Conservation (phyloP, 805 yeast genomes). For the Priceomyces medius region DNA sequence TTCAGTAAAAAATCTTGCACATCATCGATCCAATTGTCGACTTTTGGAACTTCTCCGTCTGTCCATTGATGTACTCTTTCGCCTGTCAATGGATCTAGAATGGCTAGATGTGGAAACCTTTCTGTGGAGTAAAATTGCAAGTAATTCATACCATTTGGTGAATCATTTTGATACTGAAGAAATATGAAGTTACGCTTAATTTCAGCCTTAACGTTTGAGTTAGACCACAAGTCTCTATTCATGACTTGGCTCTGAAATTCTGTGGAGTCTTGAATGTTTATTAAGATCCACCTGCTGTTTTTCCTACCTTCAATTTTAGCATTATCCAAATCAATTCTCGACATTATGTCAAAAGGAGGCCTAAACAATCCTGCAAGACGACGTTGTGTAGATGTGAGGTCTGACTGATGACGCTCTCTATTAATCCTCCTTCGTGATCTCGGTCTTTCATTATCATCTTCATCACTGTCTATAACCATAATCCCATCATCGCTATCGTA, state of each 20-base stretch:
- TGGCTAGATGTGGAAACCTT: conserved; percentile 83
- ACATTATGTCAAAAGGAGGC: conserved; percentile 91
- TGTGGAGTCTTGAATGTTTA: conserved; percentile 82
- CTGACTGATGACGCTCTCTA: conserved; percentile 25
- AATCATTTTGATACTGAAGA: conserved; percentile 79
- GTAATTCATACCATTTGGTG: conserved; percentile 71
- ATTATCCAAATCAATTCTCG: conserved; percentile 61
- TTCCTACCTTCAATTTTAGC: conserved; percentile 70
- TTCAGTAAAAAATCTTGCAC: conserved; percentile 64
- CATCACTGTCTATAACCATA: conserved; percentile 30
- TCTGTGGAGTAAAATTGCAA: conserved; percentile 67
- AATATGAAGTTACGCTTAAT: conserved; percentile 74
- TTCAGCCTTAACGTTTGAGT: conserved; percentile 57
- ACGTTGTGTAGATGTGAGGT: conserved; percentile 53
- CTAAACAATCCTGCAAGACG: conserved; percentile 80
- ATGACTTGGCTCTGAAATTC: conserved; percentile 87
- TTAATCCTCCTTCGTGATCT: conserved; percentile 26
- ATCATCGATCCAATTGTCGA: conserved; percentile 61
- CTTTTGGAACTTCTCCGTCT: conserved; percentile 57
- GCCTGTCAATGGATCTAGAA: conserved; percentile 93
- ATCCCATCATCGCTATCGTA: conserved; percentile 26
- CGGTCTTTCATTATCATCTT: conserved; percentile 19
- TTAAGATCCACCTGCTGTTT: conserved; percentile 74
- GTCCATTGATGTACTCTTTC: conserved; percentile 81
- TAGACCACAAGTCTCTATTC: conserved; percentile 92